Conservation (phyloP, 1,284 basidiomycete species). For the Malassezia psittaci region DNA sequence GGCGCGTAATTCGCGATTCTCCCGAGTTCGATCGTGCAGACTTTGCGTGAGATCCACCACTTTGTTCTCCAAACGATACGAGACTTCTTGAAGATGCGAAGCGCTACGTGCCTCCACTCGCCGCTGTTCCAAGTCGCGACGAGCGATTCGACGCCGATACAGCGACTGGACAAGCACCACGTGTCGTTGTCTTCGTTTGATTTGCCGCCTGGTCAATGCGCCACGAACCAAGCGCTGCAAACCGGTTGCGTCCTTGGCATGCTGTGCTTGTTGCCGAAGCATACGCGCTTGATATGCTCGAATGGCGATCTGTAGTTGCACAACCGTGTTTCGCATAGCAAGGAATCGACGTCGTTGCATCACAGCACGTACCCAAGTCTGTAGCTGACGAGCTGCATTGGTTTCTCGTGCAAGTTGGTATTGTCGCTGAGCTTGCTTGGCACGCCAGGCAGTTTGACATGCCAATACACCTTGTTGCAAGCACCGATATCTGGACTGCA, state of each 20-base stretch:
- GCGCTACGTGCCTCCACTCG: slow-evolving; percentile 89
- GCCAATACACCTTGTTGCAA: slow-evolving; percentile 66
- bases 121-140: slow-evolving; percentile 70
- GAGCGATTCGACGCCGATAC: slow-evolving; percentile 75
- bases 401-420: slow-evolving; percentile 65
- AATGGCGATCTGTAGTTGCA: slow-evolving; percentile 68
- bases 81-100: slow-evolving; percentile 97
- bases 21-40: slow-evolving; percentile 80
- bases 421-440: slow-evolving; percentile 63
- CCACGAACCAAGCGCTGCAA: slow-evolving; percentile 82
- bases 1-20: slow-evolving; percentile 72
- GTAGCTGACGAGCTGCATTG: slow-evolving; percentile 66
- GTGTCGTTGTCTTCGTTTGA: slow-evolving; percentile 15
- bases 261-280: slow-evolving; percentile 58
- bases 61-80: slow-evolving; percentile 96
- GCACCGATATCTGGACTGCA: slow-evolving; percentile 66
- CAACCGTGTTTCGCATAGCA: slow-evolving; percentile 58
- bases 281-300: slow-evolving; percentile 70
- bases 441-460: slow-evolving; percentile 90
- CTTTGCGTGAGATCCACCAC: slow-evolving; percentile 95
- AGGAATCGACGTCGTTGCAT: slow-evolving; percentile 64
- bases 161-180: slow-evolving; percentile 85
- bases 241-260: slow-evolving; percentile 60
- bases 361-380: slow-evolving; percentile 63
- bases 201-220: slow-evolving; percentile 57